phyloP scores from a whole-genome alignment of 2,329 filamentous ascomycete genomes.

The Myriosclerotinia curreyana region DNA sequence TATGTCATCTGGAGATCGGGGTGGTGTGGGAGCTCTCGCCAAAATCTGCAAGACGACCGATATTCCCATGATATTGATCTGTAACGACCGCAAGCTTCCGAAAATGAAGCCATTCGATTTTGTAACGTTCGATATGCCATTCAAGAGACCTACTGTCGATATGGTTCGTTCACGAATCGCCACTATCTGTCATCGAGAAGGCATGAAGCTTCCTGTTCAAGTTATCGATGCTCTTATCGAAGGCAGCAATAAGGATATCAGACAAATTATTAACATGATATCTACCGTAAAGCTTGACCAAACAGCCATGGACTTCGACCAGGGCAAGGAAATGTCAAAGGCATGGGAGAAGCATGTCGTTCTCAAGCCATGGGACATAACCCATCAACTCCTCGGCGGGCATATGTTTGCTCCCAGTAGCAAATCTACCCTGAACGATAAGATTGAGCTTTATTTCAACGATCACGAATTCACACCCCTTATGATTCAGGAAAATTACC shows the following conservation, averaged over 20 bases:
- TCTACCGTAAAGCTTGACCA: conserved; percentile 89
- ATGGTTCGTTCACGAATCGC: conserved; percentile 89
- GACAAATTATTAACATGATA: conserved; percentile 98
- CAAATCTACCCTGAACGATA: conserved; percentile 88
- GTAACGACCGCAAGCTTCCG: conserved; percentile 86
- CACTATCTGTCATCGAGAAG: conserved; percentile 92
- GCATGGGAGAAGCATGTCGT: conserved; percentile 98
- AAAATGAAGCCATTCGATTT: conserved; percentile 99
- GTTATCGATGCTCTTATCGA: conserved; percentile 94
- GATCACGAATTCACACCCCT: conserved; percentile 96
- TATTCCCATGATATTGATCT: conserved; percentile 93
- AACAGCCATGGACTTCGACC: conserved; percentile 72
- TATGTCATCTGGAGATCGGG: conserved; percentile 95
- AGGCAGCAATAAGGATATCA: conserved; percentile 91
- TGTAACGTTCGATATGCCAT: conserved; percentile 78
- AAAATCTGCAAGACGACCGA: conserved; percentile 94
- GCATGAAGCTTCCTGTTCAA: conserved; percentile 74
- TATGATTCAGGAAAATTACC: conserved; percentile 98
- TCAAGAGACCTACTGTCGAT: conserved; percentile 84
- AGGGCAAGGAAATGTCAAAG: conserved; percentile 92
- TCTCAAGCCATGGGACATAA: conserved; percentile 97
- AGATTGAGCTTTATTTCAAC: conserved; percentile 98
- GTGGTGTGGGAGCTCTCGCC: conserved; percentile 89
- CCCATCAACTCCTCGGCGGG: conserved; percentile 82
- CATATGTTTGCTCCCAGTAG: conserved; percentile 82